Evolutionary conservation across 257 asterid species (phyloP).

Genomic region (Nicotiana undulata): DNA sequence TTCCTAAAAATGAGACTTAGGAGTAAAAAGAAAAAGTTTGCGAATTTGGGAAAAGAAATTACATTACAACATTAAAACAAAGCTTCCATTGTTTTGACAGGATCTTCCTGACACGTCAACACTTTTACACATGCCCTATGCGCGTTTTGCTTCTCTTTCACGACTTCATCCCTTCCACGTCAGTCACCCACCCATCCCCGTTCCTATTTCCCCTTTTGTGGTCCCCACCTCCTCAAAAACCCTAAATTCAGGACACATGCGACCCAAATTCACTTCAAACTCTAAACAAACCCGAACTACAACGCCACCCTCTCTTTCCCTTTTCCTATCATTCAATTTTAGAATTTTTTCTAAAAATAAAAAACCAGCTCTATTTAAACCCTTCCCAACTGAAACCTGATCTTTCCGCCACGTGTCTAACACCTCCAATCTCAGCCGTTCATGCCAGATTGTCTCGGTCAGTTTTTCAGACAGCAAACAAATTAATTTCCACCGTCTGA

Average conservation of each 20-base stretch:
- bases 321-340: neutral
- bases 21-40: neutral
- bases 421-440: constrained; percentile 31
- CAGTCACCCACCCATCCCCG: constrained; percentile 26
- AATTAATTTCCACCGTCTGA: constrained; percentile 32
- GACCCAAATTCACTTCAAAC: constrained; percentile 34
- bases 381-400: constrained; percentile 9
- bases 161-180: constrained; percentile 25
- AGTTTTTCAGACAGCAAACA: constrained; percentile 61
- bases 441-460: constrained; percentile 61
- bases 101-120: constrained; percentile 49
- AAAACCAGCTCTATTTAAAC: constrained; percentile 5
- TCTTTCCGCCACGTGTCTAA: constrained; percentile 29
- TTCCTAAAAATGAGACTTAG: neutral
- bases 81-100: constrained; percentile 14
- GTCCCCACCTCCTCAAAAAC: constrained; percentile 29
- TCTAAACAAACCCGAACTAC: neutral
- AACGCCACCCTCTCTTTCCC: neutral
- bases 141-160: constrained; percentile 48
- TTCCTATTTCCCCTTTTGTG: neutral
- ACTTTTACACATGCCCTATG: constrained; percentile 27
- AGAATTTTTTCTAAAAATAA: neutral
- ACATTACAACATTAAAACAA: neutral
- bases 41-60: neutral
- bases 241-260: constrained; percentile 46